Percentiles rank a stretch among this genome's conserved stretches.
These are phyloP conservation scores for Pseudogymnoascus sp. DNA, from an alignment of 2,329 filamentous ascomycete genomes.

Conservation along the genomic window DNA sequence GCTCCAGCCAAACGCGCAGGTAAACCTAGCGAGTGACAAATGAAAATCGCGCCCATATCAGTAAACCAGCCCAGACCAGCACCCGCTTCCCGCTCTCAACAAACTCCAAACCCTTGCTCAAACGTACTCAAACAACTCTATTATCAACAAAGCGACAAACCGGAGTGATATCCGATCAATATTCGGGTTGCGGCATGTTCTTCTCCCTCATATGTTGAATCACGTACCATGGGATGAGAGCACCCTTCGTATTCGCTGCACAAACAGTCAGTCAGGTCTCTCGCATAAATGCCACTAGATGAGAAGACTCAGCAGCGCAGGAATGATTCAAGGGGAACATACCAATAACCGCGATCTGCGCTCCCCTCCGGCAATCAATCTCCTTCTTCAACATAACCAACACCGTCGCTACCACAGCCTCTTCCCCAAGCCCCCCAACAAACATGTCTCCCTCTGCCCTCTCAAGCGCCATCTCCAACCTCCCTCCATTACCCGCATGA, in stretches of 20 bases:
- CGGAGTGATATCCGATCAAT: background rate
- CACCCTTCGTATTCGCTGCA: background rate
- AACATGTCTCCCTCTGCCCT: conserved; percentile 28
- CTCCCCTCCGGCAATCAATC: conserved; percentile 37
- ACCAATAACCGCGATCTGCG: background rate
- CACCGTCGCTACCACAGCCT: conserved; percentile 47
- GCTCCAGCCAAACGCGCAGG: background rate
- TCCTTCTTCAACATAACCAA: conserved; percentile 59
- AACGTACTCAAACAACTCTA: background rate
- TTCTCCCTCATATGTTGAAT: background rate
- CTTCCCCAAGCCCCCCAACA: conserved; percentile 35
- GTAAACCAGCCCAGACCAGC: background rate
- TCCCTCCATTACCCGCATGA: conserved; percentile 43
- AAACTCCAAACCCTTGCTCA: background rate
- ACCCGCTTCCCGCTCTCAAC: background rate
- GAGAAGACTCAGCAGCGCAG: background rate
- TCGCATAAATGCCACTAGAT: background rate
- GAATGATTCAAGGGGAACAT: background rate
- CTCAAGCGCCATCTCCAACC: conserved; percentile 37
- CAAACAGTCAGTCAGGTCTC: background rate
- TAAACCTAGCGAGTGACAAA: background rate
- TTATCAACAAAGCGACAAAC: background rate
- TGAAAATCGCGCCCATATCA: background rate
- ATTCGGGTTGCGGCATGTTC: background rate
- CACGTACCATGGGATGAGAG: background rate